Conservation (phyloP, 345 rosid genomes). For the Odontarrhena argentea region DNA sequence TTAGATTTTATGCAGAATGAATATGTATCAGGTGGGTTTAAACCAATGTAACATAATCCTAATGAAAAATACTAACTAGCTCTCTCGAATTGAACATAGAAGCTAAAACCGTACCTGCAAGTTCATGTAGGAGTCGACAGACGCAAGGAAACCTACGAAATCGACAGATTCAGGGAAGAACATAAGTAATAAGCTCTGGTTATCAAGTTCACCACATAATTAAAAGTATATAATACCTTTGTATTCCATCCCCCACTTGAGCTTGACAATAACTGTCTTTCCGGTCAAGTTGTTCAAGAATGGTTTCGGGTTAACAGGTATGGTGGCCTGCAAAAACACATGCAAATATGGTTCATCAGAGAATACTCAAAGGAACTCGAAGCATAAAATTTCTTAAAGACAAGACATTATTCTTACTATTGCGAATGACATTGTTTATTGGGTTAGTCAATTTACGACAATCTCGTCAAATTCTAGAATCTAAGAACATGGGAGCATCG, state of each 20-base stretch:
- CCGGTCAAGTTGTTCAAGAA: conserved; percentile 93
- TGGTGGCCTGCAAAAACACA: conserved; percentile 62
- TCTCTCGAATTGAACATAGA: not conserved
- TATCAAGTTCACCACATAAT: not conserved
- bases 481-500: not conserved
- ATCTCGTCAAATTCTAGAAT: not conserved
- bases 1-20: no score
- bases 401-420: not conserved
- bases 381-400: not conserved
- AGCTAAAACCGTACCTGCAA: conserved; percentile 57
- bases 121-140: conserved; percentile 97
- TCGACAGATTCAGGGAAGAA: conserved; percentile 1
- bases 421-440: no score
- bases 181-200: not conserved
- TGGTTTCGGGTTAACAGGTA: conserved; percentile 86
- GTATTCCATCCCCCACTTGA: conserved; percentile 97
- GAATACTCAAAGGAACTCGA: not conserved
- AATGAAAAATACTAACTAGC: not conserved
- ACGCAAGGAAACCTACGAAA: conserved; percentile 80
- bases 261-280: conserved; percentile 79
- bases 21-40: no score
- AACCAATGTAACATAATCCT: no score
- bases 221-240: conserved; percentile 47
- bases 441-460: not conserved
- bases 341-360: not conserved